Evolutionary conservation across 1,284 basidiomycete species (phyloP), one percentile per base, ranked within the genome.

Genomic region (Ganoderma lingzhi): DNA sequence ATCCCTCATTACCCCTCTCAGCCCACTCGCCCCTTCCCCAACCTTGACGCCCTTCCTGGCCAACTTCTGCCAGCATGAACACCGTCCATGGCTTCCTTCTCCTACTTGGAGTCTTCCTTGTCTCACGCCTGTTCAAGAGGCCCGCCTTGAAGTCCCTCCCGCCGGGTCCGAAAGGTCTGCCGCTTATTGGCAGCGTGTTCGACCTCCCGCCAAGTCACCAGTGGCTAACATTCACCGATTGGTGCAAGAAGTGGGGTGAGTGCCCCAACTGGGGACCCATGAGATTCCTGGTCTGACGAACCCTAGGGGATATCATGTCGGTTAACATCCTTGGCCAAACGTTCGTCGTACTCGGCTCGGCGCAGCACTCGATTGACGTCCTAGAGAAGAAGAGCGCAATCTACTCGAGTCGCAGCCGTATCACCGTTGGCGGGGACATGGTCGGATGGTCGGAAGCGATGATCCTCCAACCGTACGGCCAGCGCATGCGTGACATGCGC

Each of bases 401-500:
- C 53, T 92, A 91, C 77, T 91, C 91, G 10, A 88, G 91, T 73
- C 85, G 91, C 17, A 89, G 91, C 0, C 80, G 81, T 23, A 61
- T 81, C 19, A 66, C 70, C 9, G 78, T 82, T 68, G 74, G 68
- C 14, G 76, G 78, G 55, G 89, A 92, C 74, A 84, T 92, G 30
- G 83, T 90, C 30, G 90, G 91, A 44, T 92, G 90, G 91, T 87
- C 88, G 67, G 82, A 88, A 67, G 85, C 87, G 0, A 82, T 92
- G 48, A 89, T 85, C 28, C 83, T 93, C 64, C 81, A 88, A 53
- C 87, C 84, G 35, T 90, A 91, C 74, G 88, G 87, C 65, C 85
- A 88, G 71, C 85, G 84, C 39, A 87, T 90, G 76, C 88, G 90
- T 60, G 86, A 86, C 71, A 88, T 85, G 74, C 87, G 90, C 69